phyloP scores from a whole-genome alignment of 352 stramenopile genomes.

The Globisporangium paddicum region DNA sequence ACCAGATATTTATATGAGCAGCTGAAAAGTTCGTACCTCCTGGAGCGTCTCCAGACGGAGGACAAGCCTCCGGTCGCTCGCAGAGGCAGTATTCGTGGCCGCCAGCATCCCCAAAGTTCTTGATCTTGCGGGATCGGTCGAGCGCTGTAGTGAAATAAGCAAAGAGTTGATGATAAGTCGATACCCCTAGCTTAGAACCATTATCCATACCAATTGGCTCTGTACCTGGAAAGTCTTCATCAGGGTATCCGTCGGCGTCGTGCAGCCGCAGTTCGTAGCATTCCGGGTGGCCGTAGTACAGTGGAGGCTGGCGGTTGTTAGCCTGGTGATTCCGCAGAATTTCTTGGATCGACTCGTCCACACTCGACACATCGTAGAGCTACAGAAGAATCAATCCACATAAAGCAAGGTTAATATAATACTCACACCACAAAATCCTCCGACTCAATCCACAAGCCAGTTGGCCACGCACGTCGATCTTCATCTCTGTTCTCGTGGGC shows the following conservation, averaged over 20 bases:
- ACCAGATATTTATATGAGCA: neutral
- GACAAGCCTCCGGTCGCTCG: slow-evolving; percentile 79
- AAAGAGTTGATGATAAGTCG: neutral
- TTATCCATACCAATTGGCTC: too few species aligned
- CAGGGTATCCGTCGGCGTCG: slow-evolving; percentile 76
- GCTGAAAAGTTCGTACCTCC: slow-evolving; percentile 21
- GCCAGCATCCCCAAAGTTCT: slow-evolving; percentile 87
- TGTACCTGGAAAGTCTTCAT: slow-evolving; percentile 83
- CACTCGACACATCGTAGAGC: slow-evolving; percentile 83
- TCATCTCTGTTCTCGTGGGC: slow-evolving; percentile 80
- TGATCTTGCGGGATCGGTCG: slow-evolving; percentile 84
- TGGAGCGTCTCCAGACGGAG: slow-evolving; percentile 50
- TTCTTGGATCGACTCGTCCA: slow-evolving; percentile 86
- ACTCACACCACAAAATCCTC: neutral
- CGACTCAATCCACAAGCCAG: neutral
- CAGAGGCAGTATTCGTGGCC: slow-evolving; percentile 87
- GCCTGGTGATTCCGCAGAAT: slow-evolving; percentile 68
- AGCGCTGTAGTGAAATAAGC: slow-evolving; percentile 31
- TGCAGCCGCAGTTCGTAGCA: slow-evolving; percentile 86
- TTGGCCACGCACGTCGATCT: slow-evolving; percentile 62
- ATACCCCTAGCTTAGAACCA: neutral
- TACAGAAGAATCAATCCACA: slow-evolving; percentile 19
- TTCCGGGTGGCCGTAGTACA: slow-evolving; percentile 86
- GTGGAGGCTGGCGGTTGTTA: slow-evolving; percentile 48
- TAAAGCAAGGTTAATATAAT: neutral